Evolutionary conservation across 805 yeast genomes (phyloP), one percentile per base, ranked within the genome.

Genomic region (Hanseniaspora clermontiae): DNA sequence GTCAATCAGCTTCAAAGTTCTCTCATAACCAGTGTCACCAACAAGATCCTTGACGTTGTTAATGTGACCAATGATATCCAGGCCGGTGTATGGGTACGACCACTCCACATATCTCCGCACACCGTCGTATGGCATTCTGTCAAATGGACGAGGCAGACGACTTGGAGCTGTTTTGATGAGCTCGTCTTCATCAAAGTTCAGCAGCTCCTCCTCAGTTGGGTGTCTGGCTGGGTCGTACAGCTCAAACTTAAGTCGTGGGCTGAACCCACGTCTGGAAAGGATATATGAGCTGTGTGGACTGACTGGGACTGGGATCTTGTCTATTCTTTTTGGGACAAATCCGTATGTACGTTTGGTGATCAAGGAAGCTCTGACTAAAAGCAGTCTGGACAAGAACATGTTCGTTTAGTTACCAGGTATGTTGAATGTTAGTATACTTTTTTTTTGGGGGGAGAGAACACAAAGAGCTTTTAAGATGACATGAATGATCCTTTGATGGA

Each of bases 21-120:
- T 34, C 5, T 4, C 17, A 5, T 9, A 14, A 1, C n/a, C 3
- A 1, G 2, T 11, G 11, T 32, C 15, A 19, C 27, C 36, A 19
- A 29, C 37, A 1, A 46, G 11, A 2, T 19, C 14, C 10, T 45
- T 15, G 10, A 46, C 20, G 17, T 53, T 53, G 5, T 29, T 15
- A 15, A 53, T 31, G 36, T 53, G 57, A 7, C 19, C 19, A 11
- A n/a, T 17, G 31, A 43, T 43, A 10, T 36, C 43, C 17, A 53
- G 20, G 1, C 51, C 49, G 1, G 47, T 53, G 27, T 38, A 20
- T 10, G 51, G 57, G 37, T 53, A 53, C 3, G 57, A 53, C 57
- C 57, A 53, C 37, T 53, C 51, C 12, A 46, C 42, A 11, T 53
- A 53, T 46, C 43, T 53, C 3, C 20, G n/a, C 2, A 31, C 24